Percentiles rank a stretch among this genome's conserved stretches.
Conservation (phyloP, 2,329 filamentous ascomycete genomes). For the Gyromitra esculenta region DNA sequence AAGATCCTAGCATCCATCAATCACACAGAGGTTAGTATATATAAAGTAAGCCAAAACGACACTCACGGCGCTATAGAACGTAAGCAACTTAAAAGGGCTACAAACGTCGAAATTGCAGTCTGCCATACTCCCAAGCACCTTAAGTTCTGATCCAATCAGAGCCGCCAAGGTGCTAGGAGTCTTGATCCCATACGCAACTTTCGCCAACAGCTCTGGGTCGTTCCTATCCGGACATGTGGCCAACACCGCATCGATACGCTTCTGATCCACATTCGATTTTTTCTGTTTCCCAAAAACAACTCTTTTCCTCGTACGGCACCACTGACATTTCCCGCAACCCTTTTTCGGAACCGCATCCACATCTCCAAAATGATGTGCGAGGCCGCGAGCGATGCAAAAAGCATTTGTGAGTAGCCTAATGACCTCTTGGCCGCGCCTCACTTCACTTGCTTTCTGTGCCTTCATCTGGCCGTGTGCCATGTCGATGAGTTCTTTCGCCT, state of each 20-base stretch:
- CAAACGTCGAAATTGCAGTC: constrained; percentile 15
- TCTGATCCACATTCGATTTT: background rate
- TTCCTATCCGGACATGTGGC: background rate
- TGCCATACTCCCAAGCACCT: constrained; percentile 15
- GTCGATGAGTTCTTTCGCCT: constrained; percentile 63
- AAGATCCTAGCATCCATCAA: constrained; percentile 13
- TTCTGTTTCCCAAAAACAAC: background rate
- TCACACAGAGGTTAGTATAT: background rate
- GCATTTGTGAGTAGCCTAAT: constrained; percentile 66
- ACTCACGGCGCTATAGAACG: background rate
- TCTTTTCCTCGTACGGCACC: constrained; percentile 20
- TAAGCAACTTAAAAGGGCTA: background rate
- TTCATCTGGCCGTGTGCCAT: constrained; percentile 66
- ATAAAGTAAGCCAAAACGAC: background rate
- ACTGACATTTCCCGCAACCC: constrained; percentile 31
- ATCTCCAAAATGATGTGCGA: constrained; percentile 70
- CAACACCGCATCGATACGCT: constrained; percentile 2
- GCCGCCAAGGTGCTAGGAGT: background rate
- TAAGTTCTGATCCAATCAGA: background rate
- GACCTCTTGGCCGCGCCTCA: constrained; percentile 66
- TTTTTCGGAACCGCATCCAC: background rate
- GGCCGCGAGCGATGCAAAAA: constrained; percentile 65
- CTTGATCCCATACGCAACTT: constrained; percentile 11
- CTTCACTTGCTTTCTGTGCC: constrained; percentile 65
- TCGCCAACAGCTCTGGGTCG: constrained; percentile 23